Conservation (phyloP, 768 basidiomycete species). For the Termitomyces sp. region DNA sequence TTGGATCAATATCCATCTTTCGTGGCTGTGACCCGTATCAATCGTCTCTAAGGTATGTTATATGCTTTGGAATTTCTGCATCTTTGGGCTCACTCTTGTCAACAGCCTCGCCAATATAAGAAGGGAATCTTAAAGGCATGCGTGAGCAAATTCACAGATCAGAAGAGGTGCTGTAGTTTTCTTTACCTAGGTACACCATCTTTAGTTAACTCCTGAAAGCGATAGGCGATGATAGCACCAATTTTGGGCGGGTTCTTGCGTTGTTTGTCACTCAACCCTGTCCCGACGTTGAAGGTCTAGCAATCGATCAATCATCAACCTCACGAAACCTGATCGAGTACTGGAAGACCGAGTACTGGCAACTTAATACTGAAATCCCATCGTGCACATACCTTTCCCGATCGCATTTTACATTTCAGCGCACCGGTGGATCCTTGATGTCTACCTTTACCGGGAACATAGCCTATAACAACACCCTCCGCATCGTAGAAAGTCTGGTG, state of each 20-base stretch:
- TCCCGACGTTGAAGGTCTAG: constrained; percentile 52
- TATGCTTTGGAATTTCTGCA: constrained; percentile 41
- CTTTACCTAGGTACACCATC: constrained; percentile 51
- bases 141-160: not conserved
- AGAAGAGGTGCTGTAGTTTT: not conserved
- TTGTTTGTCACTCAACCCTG: constrained; percentile 48
- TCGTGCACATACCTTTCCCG: constrained; percentile 42
- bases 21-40: not conserved
- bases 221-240: constrained; percentile 50
- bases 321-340: not conserved
- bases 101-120: constrained; percentile 42
- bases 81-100: constrained; percentile 54
- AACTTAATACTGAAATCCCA: not conserved
- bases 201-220: constrained; percentile 54
- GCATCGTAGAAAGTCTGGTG: constrained; percentile 52
- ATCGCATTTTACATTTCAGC: constrained; percentile 53
- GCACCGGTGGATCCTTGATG: constrained; percentile 44
- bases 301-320: not conserved
- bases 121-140: constrained; percentile 39
- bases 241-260: constrained; percentile 49
- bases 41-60: not conserved
- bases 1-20: not conserved
- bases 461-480: constrained; percentile 54
- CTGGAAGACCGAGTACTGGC: not conserved
- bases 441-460: constrained; percentile 47